Base-by-base conservation (phyloP, 768 basidiomycete genomes). In the Tylopilus balloui region DNA sequence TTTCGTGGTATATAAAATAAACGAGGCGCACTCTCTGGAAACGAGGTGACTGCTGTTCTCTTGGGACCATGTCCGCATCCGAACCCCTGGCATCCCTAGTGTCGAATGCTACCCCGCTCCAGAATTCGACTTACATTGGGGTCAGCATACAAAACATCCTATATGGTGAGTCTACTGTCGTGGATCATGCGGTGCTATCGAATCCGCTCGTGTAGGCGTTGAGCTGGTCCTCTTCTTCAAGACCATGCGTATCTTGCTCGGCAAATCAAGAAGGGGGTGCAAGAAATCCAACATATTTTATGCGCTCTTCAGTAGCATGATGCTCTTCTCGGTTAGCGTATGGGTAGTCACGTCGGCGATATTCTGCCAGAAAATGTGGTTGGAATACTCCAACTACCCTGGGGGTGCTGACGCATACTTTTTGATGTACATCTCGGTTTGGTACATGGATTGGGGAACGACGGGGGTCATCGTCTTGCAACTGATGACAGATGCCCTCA, bases 351-450 rank as follows among this genome's bases (percentile, higher is more conserved):
- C 52, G 2, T n/a, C 44, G 2, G 40, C 41, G 3, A 15, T 66
- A 4, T 64, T 69, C 25, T 58, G 64, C 4, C 54, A 68, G 48
- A 45, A 64, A 17, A 65, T 71, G 57, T 75, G 74, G 74, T 53
- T 75, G 14, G 34, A 63, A 1, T 45, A 71, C 14, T 25, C 53
- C 0, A 25, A 60, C n/a, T 69, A 61, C 36, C 69, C 71, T 12
- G 71, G 71, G 0, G 73, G 73, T 2, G 61, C 63, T 14, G 48
- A 53, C 3, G 64, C 52, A 3, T 76, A 72, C 47, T 59, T 68
- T 37, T 39, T 28, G 10, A 35, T 56, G 5, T 34, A 68, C 34
- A 49, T 58, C 17, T 54, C 60, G 3, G 46, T 44, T 9, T 68
- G 69, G 60, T 67, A 65, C 39, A 35, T 53, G 45, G 62, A 61